Evolutionary conservation across 108 stramenopile genomes (phyloP).

Genomic region (Skeletonema grethae): DNA sequence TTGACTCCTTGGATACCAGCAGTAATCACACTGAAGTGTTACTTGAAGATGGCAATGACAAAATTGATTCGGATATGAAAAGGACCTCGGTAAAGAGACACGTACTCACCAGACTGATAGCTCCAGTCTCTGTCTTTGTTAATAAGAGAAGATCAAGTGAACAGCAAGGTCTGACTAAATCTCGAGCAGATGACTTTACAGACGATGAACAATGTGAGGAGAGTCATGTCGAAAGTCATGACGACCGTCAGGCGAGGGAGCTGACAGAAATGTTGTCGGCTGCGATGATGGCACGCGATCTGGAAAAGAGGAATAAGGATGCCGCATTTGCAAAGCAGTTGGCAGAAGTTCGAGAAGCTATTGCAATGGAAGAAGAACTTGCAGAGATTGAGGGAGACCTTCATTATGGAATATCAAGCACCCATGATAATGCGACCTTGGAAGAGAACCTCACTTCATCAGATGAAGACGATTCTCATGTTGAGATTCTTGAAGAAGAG

Average conservation of each 20-base stretch:
- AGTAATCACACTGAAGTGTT: neutral
- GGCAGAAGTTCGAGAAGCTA: conserved; percentile 6
- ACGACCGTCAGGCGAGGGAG: neutral
- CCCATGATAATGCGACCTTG: neutral
- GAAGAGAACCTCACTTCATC: neutral
- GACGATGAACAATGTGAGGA: neutral
- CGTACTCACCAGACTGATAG: neutral
- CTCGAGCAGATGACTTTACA: neutral
- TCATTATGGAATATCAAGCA: neutral
- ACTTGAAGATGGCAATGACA: neutral
- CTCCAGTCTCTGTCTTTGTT: neutral
- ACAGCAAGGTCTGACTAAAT: neutral
- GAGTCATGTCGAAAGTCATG: neutral
- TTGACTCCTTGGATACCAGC: neutral
- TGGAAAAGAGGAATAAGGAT: neutral
- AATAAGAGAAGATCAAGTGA: neutral
- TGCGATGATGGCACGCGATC: conserved; percentile 1
- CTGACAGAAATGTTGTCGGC: neutral
- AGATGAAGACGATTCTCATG: neutral
- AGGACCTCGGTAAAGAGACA: neutral
- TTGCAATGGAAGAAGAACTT: neutral
- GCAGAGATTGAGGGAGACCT: conserved; percentile 5
- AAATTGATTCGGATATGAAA: neutral
- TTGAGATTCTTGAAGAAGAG: neutral
- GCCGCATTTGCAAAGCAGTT: neutral